These are phyloP conservation scores for Coniochaeta prunicola DNA, from an alignment of 2,329 filamentous ascomycete genomes.

Conservation along the genomic window DNA sequence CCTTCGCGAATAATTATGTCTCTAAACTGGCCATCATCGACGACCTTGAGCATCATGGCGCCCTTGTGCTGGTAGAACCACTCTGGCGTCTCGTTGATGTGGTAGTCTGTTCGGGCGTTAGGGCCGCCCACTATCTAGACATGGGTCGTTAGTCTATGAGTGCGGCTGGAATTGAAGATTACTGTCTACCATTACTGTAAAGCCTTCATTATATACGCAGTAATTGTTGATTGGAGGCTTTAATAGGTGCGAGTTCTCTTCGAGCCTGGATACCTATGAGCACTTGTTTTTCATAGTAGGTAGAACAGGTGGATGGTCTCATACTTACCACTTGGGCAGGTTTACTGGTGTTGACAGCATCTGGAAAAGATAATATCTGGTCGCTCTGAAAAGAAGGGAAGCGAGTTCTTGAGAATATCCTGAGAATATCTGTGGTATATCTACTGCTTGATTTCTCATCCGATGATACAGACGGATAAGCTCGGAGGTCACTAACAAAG, in stretches of 20 bases:
- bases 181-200: slow-evolving; percentile 67
- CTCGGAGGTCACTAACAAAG: background rate
- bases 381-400: background rate
- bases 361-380: slow-evolving; percentile 5
- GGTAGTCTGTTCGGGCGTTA: slow-evolving; percentile 94
- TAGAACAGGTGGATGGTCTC: background rate
- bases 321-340: slow-evolving; percentile 46
- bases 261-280: slow-evolving; percentile 53
- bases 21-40: slow-evolving; percentile 65
- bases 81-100: slow-evolving; percentile 93
- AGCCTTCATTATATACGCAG: slow-evolving; percentile 82
- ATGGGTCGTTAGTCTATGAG: background rate
- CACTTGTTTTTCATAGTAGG: slow-evolving; percentile 6
- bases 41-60: slow-evolving; percentile 87
- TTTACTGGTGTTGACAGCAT: slow-evolving; percentile 48
- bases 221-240: slow-evolving; percentile 96
- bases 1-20: slow-evolving; percentile 89
- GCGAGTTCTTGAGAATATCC: background rate
- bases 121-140: slow-evolving; percentile 71
- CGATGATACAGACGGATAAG: background rate
- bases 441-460: background rate
- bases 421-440: background rate
- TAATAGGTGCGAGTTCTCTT: slow-evolving; percentile 84
- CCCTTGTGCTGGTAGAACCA: slow-evolving; percentile 98
- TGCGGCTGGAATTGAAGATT: background rate